These are phyloP conservation scores for Neurospora sp. DNA, from an alignment of 2,329 filamentous ascomycete genomes.

Conservation along the genomic window DNA sequence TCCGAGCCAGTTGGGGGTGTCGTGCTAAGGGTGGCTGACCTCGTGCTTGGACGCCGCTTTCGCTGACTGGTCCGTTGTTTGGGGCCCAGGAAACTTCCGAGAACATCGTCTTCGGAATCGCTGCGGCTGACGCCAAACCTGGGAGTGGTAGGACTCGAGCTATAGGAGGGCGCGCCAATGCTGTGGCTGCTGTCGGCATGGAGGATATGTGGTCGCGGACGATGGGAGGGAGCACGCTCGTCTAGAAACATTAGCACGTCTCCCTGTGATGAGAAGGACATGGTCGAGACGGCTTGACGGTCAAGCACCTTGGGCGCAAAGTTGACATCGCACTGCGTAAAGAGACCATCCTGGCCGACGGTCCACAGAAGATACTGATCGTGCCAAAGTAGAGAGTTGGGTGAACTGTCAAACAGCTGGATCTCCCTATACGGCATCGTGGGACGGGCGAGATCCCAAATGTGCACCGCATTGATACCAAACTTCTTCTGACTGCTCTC, in stretches of 20 bases:
- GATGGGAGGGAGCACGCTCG: slow-evolving; percentile 38
- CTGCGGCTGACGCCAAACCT: slow-evolving; percentile 48
- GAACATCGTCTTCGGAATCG: slow-evolving; percentile 55
- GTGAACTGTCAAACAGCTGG: slow-evolving; percentile 47
- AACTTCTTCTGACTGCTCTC: slow-evolving; percentile 42
- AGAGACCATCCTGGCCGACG: slow-evolving; percentile 49
- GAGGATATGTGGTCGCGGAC: slow-evolving; percentile 30
- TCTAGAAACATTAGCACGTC: slow-evolving; percentile 54
- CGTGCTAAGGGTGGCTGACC: slow-evolving; percentile 39
- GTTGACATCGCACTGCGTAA: slow-evolving; percentile 55
- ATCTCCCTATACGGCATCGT: slow-evolving; percentile 59
- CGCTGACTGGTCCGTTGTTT: slow-evolving; percentile 24
- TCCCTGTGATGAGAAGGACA: slow-evolving; percentile 49
- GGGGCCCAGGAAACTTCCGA: slow-evolving; percentile 48
- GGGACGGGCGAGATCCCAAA: slow-evolving; percentile 60
- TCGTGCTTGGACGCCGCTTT: slow-evolving; percentile 33
- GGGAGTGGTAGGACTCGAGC: slow-evolving; percentile 38
- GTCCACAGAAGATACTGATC: slow-evolving; percentile 58
- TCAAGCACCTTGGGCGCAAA: slow-evolving; percentile 55
- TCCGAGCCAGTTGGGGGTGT: slow-evolving; percentile 40
- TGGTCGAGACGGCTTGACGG: slow-evolving; percentile 48
- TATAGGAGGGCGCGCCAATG: slow-evolving; percentile 30
- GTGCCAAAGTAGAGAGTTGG: slow-evolving; percentile 51
- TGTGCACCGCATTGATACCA: slow-evolving; percentile 49
- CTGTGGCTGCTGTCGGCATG: slow-evolving; percentile 17